A percentile compares a stretch with the other conserved stretches of the same genome.
Evolutionary conservation across 306 rosid species (phyloP).

Genomic region (Lathyrus oleraceus): DNA sequence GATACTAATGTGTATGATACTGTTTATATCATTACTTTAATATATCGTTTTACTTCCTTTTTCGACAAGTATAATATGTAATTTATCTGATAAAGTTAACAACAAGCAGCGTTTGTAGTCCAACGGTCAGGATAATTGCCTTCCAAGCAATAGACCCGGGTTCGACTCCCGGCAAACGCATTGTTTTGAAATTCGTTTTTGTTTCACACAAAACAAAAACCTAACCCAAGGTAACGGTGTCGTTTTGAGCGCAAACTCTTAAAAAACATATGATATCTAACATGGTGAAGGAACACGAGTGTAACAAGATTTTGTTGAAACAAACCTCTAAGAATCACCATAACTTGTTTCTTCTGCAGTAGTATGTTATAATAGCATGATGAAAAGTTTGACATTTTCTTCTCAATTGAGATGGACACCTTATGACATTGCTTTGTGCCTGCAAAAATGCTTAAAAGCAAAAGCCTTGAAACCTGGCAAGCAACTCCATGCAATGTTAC

Average conservation of each 20-base stretch:
- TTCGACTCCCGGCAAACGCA: slow-evolving; percentile 65
- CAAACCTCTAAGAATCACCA: not conserved
- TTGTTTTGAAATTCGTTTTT: not conserved
- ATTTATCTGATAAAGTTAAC: too few relatives aligned
- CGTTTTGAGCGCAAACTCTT: not conserved
- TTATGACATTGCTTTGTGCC: slow-evolving; percentile 42
- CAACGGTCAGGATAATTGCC: slow-evolving; percentile 69
- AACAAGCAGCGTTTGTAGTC: slow-evolving; percentile 47
- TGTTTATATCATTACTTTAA: not conserved
- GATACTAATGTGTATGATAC: too few relatives aligned
- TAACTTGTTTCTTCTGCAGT: not conserved
- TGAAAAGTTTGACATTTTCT: slow-evolving; percentile 34
- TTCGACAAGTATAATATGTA: too few relatives aligned
- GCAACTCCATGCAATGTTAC: slow-evolving; percentile 60
- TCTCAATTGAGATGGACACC: slow-evolving; percentile 36
- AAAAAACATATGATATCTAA: too few relatives aligned
- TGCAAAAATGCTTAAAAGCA: slow-evolving; percentile 62
- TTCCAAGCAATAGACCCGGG: slow-evolving; percentile 67
- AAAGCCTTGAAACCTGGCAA: slow-evolving; percentile 58
- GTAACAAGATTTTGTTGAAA: too few relatives aligned
- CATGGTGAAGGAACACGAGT: too few relatives aligned
- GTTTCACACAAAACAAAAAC: not conserved
- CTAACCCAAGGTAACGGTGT: not conserved
- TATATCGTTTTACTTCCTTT: not conserved
- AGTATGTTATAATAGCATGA: not conserved